phyloP scores from a whole-genome alignment of 176 grass and related monocot genomes.

The Musa itinerans region DNA sequence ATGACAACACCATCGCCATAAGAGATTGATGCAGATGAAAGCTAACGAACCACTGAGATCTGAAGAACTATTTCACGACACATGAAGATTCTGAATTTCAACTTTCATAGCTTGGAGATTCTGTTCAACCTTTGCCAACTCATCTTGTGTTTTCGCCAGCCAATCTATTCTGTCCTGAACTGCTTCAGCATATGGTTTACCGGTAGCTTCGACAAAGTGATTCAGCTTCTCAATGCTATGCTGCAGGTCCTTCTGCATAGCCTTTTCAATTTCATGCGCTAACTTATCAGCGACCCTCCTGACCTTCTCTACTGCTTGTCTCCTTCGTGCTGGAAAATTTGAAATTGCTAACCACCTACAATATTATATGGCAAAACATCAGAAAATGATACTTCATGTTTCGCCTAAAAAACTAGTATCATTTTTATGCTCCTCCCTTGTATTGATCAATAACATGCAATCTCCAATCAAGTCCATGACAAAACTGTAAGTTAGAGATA shows the following conservation, averaged over 20 bases:
- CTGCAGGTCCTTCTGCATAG: slow-evolving; percentile 66
- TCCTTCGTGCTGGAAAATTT: slow-evolving; percentile 57
- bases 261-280: slow-evolving; percentile 53
- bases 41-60: background rate
- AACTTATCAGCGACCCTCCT: slow-evolving; percentile 53
- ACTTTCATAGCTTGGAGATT: slow-evolving; percentile 68
- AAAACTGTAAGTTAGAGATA: no score
- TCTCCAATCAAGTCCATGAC: no score
- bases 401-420: no score
- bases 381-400: background rate
- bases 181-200: slow-evolving; percentile 61
- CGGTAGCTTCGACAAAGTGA: slow-evolving; percentile 49
- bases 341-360: slow-evolving; percentile 75
- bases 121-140: slow-evolving; percentile 43
- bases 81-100: slow-evolving; percentile 79
- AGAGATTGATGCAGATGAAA: slow-evolving; percentile 13
- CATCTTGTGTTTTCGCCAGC: slow-evolving; percentile 44
- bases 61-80: slow-evolving; percentile 14
- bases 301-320: slow-evolving; percentile 51
- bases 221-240: slow-evolving; percentile 43
- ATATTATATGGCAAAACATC: background rate
- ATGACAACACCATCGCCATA: slow-evolving; percentile 3
- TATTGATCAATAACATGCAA: no score
- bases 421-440: no score
- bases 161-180: slow-evolving; percentile 61